These are phyloP conservation scores for Beauveria sp. DNA, from an alignment of 2,329 filamentous ascomycete species.

Conservation along the genomic window DNA sequence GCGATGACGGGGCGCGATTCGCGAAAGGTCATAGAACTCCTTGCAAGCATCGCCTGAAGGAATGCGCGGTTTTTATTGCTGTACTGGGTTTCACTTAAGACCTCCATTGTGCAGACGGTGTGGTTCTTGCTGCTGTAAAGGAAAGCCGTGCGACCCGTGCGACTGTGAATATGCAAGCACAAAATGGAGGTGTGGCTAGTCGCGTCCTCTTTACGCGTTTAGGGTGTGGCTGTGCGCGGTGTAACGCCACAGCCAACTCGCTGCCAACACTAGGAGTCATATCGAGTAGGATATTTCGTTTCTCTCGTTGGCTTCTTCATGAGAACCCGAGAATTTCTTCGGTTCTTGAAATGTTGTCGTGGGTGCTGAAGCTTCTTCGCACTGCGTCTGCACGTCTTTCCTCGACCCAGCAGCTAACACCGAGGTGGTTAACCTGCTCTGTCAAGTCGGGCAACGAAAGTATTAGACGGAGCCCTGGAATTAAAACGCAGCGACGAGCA, in stretches of 20 bases:
- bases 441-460: no score
- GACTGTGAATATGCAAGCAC: not conserved
- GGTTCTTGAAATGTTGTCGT: no score
- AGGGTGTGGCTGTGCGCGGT: not conserved
- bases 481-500: no score
- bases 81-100: conserved; percentile 30
- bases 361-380: no score
- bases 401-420: no score
- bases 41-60: conserved; percentile 77
- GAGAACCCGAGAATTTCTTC: no score
- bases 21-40: conserved; percentile 66
- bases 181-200: not conserved
- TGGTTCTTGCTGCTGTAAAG: not conserved
- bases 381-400: no score
- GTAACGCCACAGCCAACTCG: not conserved
- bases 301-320: no score
- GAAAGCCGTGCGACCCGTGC: not conserved
- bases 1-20: conserved; percentile 70
- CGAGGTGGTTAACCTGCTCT: no score
- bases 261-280: not conserved
- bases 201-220: conserved; percentile 11
- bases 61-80: conserved; percentile 74
- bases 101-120: conserved; percentile 16
- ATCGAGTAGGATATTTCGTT: not conserved
- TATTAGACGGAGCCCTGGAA: no score